Conservation (phyloP, 306 rosid genomes). For the Hippophae gyantsensis region DNA sequence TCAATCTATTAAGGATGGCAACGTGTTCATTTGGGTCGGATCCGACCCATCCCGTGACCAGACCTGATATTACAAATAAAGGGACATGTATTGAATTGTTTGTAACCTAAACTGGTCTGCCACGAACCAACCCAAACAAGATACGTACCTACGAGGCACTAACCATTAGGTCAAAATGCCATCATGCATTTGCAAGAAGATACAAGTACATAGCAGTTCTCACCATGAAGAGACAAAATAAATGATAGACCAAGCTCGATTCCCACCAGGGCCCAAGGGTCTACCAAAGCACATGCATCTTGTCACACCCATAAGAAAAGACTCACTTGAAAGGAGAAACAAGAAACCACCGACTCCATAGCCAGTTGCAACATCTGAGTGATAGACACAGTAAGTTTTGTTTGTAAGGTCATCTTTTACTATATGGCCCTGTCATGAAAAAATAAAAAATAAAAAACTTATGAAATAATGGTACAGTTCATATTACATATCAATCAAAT, state of each 20-base stretch:
- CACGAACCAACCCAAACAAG: no score
- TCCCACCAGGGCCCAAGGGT: constrained; percentile 68
- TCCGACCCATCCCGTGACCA: no score
- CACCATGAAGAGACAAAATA: constrained; percentile 79
- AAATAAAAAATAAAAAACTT: not conserved
- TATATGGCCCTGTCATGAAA: constrained; percentile 50
- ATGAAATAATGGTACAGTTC: not conserved
- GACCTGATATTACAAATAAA: no score
- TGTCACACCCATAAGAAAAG: constrained; percentile 76
- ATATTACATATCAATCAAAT: no score
- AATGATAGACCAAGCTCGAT: constrained; percentile 87
- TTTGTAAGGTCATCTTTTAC: constrained; percentile 28
- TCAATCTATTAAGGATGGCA: no score
- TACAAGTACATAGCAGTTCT: constrained; percentile 11
- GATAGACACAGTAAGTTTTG: constrained; percentile 64
- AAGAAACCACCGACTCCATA: constrained; percentile 80
- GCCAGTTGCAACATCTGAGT: constrained; percentile 91
- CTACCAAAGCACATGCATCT: constrained; percentile 92
- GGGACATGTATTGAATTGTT: no score
- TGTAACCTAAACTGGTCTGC: no score
- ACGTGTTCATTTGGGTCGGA: no score
- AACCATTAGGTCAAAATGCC: not conserved
- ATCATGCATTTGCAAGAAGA: not conserved
- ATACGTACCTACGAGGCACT: no score
- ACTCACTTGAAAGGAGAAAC: constrained; percentile 78